phyloP scores from a whole-genome alignment of 495 filamentous ascomycete genomes.

The Pyronema omphalodes region DNA sequence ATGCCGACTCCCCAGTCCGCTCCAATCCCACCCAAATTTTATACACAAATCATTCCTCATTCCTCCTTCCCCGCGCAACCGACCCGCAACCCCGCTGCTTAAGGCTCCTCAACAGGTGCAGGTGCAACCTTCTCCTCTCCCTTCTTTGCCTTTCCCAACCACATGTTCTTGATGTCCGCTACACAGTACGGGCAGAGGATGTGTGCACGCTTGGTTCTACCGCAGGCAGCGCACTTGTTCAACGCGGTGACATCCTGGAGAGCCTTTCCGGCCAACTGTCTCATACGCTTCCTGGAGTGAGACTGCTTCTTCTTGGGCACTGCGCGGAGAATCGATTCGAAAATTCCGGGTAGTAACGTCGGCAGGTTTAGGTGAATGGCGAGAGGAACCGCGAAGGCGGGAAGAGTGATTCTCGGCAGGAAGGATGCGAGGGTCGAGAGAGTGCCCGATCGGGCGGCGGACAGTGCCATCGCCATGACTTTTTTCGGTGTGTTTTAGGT shows the following conservation, averaged over 20 bases:
- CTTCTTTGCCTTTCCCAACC: slow-evolving; percentile 17
- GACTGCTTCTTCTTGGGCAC: slow-evolving; percentile 99
- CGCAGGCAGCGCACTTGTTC: slow-evolving; percentile 76
- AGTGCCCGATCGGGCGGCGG: slow-evolving; percentile 18
- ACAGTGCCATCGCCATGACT: slow-evolving; percentile 27
- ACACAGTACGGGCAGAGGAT: slow-evolving; percentile 73
- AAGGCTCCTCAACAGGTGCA: neutral
- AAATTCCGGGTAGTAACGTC: slow-evolving; percentile 52
- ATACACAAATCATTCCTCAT: neutral
- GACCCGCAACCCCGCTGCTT: neutral
- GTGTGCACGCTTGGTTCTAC: slow-evolving; percentile 71
- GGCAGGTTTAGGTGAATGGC: slow-evolving; percentile 39
- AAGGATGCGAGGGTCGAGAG: slow-evolving; percentile 25
- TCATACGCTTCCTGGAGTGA: slow-evolving; percentile 81
- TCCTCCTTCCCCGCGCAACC: neutral
- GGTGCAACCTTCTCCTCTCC: neutral
- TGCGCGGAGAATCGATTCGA: slow-evolving; percentile 79
- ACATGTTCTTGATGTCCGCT: slow-evolving; percentile 35
- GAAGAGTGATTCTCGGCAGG: slow-evolving; percentile 25
- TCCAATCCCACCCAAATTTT: neutral
- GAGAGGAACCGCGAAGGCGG: slow-evolving; percentile 35
- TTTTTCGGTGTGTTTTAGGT: neutral
- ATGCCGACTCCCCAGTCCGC: neutral
- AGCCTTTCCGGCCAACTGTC: slow-evolving; percentile 85
- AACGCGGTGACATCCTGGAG: slow-evolving; percentile 74